A percentile compares a stretch with the other conserved stretches of the same genome.
Evolutionary conservation across 192 early-diverging fungal species (phyloP).

Genomic region (Linnemannia zychae): DNA sequence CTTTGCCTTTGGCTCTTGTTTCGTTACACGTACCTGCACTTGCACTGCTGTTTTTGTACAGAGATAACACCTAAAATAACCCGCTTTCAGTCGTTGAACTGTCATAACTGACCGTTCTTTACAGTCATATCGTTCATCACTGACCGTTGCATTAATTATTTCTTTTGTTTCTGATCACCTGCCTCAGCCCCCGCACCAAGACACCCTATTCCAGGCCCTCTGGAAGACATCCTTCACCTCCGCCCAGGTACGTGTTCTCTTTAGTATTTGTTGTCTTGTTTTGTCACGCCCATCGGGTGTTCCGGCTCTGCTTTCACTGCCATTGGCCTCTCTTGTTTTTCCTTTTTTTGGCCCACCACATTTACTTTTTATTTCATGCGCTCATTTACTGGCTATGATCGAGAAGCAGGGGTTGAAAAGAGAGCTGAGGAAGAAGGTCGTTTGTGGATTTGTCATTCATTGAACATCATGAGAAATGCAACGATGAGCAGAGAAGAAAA

Average conservation of each 20-base stretch:
- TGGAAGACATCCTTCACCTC: background rate
- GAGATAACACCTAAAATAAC: too few species aligned
- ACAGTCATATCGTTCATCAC: background rate
- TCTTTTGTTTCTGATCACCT: too few species aligned
- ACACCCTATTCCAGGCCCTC: background rate
- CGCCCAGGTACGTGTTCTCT: background rate
- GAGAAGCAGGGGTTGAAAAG: too few species aligned
- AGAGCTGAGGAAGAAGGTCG: too few species aligned
- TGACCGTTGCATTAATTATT: background rate
- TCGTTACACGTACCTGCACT: too few species aligned
- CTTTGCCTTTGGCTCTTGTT: too few species aligned
- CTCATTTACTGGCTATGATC: background rate
- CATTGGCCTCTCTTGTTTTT: slow-evolving; percentile 1
- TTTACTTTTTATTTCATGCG: background rate
- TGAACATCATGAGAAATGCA: too few species aligned
- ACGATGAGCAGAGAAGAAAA: too few species aligned
- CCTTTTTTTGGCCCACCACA: background rate
- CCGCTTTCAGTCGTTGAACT: too few species aligned
- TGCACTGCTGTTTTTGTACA: too few species aligned
- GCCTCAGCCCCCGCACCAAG: background rate
- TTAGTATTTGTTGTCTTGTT: background rate
- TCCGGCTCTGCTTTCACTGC: background rate
- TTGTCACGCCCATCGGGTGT: background rate
- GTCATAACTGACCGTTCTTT: background rate
- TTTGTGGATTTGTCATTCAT: too few species aligned